phyloP scores from a whole-genome alignment of 1,284 basidiomycete species.

The Megacollybia platyphylla region DNA sequence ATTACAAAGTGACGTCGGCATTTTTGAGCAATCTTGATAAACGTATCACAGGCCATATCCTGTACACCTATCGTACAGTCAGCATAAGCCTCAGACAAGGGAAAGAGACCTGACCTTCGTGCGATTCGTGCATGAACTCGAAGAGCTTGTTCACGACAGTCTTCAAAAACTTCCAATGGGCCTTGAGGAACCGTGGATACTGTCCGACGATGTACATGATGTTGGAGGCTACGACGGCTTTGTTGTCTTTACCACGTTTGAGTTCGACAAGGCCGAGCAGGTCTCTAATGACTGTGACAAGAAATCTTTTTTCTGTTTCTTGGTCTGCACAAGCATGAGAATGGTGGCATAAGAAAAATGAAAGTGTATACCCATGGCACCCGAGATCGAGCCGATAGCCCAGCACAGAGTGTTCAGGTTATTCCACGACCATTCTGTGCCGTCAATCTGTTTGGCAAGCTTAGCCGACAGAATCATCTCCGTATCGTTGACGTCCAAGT shows the following conservation, averaged over 20 bases:
- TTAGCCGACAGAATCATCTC: conserved; percentile 97
- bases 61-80: conserved; percentile 64
- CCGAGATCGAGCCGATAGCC: conserved; percentile 99
- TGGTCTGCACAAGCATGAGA: conserved; percentile 48
- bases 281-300: conserved; percentile 99
- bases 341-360: not conserved
- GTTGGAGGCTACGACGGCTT: conserved; percentile 97
- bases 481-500: conserved; percentile 92
- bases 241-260: conserved; percentile 99
- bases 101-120: conserved; percentile 61
- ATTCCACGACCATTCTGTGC: conserved; percentile 98
- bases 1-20: conserved; percentile 97
- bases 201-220: conserved; percentile 99
- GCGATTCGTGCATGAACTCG: conserved; percentile 99
- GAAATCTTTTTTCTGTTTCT: conserved; percentile 97
- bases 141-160: conserved; percentile 99
- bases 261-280: conserved; percentile 96
- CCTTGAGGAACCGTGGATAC: conserved; percentile 98
- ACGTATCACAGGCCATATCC: conserved; percentile 99
- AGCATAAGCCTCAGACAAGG: conserved; percentile 3
- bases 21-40: conserved; percentile 99
- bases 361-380: conserved; percentile 82
- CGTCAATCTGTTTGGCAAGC: conserved; percentile 92
- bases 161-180: conserved; percentile 99
- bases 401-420: conserved; percentile 99